Percentiles rank a stretch among this genome's conserved stretches.
phyloP scores from a whole-genome alignment of 2,329 filamentous ascomycete species.

The Trichoderma semiorbis region DNA sequence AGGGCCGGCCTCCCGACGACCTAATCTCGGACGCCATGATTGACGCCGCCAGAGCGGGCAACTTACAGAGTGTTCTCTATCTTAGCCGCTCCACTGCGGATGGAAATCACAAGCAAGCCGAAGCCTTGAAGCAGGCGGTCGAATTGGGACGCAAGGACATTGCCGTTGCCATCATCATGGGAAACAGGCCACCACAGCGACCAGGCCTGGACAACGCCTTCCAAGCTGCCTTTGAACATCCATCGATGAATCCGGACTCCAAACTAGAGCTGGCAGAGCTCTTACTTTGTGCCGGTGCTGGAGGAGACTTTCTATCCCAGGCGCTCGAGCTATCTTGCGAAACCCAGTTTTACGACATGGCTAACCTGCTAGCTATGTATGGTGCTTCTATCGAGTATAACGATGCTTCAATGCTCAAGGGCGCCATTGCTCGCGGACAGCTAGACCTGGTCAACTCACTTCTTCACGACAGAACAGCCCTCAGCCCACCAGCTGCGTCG shows the following conservation, averaged over 20 bases:
- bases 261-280: slow-evolving; percentile 53
- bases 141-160: slow-evolving; percentile 50
- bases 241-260: slow-evolving; percentile 45
- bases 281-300: slow-evolving; percentile 55
- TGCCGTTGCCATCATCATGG: slow-evolving; percentile 52
- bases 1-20: slow-evolving; percentile 42
- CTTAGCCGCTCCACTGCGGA: slow-evolving; percentile 53
- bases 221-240: slow-evolving; percentile 42
- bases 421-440: slow-evolving; percentile 44
- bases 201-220: slow-evolving; percentile 51
- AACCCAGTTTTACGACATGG: slow-evolving; percentile 52
- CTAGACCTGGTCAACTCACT: slow-evolving; percentile 46
- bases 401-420: slow-evolving; percentile 47
- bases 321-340: slow-evolving; percentile 49
- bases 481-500: slow-evolving; percentile 47
- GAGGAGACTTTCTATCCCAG: slow-evolving; percentile 47
- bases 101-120: slow-evolving; percentile 48
- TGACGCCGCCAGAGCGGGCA: slow-evolving; percentile 48
- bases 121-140: slow-evolving; percentile 51
- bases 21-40: slow-evolving; percentile 50
- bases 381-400: slow-evolving; percentile 55
- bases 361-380: slow-evolving; percentile 49
- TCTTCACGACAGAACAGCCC: slow-evolving; percentile 40
- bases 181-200: slow-evolving; percentile 48
- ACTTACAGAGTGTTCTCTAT: slow-evolving; percentile 47